Conservation (phyloP, 2,329 filamentous ascomycete species). For the Calonectria pteridis region DNA sequence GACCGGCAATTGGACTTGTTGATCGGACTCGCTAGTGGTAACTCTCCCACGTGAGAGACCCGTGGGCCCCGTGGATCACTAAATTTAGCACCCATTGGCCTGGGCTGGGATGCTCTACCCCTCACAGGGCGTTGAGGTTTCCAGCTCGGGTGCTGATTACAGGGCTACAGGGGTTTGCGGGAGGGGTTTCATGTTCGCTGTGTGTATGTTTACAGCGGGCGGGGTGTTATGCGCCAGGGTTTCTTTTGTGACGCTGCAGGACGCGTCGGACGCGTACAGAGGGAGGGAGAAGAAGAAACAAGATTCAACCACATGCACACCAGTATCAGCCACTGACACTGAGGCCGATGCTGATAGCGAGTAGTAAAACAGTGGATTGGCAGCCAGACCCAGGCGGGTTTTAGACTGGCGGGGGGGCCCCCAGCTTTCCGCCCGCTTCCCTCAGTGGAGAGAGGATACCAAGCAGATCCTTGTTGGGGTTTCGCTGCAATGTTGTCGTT, state of each 20-base stretch:
- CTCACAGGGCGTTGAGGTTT: slow-evolving; percentile 7
- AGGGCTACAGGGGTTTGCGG: slow-evolving; percentile 11
- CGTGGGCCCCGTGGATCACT: slow-evolving; percentile 10
- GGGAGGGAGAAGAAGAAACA: neutral
- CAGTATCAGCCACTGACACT: neutral
- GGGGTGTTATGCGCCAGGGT: neutral
- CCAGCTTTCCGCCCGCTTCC: slow-evolving; percentile 11
- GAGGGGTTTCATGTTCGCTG: slow-evolving; percentile 5
- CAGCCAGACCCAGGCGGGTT: slow-evolving; percentile 8
- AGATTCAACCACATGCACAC: neutral
- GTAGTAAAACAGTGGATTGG: neutral
- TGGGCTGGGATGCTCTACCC: neutral
- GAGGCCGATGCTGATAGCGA: neutral
- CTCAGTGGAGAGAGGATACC: slow-evolving; percentile 3
- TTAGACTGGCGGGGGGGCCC: slow-evolving; percentile 17
- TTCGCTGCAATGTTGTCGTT: slow-evolving; percentile 11
- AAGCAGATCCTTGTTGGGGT: neutral
- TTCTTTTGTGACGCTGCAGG: neutral
- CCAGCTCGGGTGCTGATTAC: neutral
- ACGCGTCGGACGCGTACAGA: slow-evolving; percentile 9
- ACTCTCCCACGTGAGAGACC: slow-evolving; percentile 10
- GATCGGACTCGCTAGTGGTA: neutral
- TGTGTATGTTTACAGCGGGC: slow-evolving; percentile 7
- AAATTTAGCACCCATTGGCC: slow-evolving; percentile 20
- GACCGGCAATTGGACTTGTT: slow-evolving; percentile 11